phyloP scores from a whole-genome alignment of 306 rosid genomes.

The Cyclanthera cordifolia region DNA sequence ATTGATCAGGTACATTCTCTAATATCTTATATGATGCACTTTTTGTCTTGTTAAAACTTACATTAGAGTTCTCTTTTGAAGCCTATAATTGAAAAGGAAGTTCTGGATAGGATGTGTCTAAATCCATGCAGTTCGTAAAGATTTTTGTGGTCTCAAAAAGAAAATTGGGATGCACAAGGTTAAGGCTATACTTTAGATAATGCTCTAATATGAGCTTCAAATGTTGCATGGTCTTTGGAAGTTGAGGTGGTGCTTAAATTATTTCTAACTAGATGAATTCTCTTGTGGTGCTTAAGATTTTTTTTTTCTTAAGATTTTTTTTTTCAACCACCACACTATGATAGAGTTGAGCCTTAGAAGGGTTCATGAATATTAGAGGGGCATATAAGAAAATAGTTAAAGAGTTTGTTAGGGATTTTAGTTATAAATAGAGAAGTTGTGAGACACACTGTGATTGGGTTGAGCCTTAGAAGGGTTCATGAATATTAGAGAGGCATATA shows the following conservation, averaged over 20 bases:
- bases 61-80: not conserved
- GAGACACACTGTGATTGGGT: no score
- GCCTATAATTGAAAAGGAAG: no score
- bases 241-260: not conserved
- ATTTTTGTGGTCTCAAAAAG: not conserved
- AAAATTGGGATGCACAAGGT: not conserved
- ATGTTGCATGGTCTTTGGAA: not conserved
- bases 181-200: not conserved
- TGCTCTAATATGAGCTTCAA: not conserved
- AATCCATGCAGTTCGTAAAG: not conserved
- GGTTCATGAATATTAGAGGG: no score
- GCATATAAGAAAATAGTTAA: no score
- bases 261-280: not conserved
- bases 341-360: no score
- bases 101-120: not conserved
- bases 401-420: no score
- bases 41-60: not conserved
- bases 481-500: no score
- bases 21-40: not conserved
- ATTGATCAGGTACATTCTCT: conserved; percentile 73
- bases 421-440: no score
- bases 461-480: no score
- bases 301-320: no score
- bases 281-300: no score
- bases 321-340: no score